These are phyloP conservation scores for Marasmius oreades DNA, from an alignment of 1,284 basidiomycete species.

Conservation along the genomic window DNA sequence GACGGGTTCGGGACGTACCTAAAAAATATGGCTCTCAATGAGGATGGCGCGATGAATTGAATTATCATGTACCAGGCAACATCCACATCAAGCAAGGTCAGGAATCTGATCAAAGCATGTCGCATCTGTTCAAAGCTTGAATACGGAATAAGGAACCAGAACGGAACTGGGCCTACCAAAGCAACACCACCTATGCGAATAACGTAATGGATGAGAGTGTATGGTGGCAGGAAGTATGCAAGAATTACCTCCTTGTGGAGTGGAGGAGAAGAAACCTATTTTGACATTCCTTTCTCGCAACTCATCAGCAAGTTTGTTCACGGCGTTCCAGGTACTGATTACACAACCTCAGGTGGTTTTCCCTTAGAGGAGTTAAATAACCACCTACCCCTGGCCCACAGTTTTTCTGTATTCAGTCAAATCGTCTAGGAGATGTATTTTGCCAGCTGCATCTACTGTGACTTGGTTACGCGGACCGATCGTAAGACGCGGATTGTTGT, in stretches of 20 bases:
- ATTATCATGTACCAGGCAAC: conserved; percentile 61
- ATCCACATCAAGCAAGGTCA: conserved; percentile 75
- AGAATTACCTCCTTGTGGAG: conserved; percentile 75
- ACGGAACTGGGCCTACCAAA: conserved; percentile 49
- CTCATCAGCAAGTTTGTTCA: conserved; percentile 77
- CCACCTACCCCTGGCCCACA: conserved; percentile 48
- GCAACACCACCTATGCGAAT: conserved; percentile 73
- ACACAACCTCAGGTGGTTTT: background rate
- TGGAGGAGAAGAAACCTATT: conserved; percentile 87
- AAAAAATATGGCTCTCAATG: conserved; percentile 6
- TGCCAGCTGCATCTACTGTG: conserved; percentile 73
- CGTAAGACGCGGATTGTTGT: conserved; percentile 74
- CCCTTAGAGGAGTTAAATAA: background rate
- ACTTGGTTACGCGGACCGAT: conserved; percentile 81
- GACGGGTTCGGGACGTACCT: conserved; percentile 88
- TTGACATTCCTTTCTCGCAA: conserved; percentile 79
- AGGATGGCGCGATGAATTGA: background rate
- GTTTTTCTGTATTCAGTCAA: conserved; percentile 67
- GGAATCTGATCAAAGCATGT: conserved; percentile 82
- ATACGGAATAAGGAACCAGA: conserved; percentile 6
- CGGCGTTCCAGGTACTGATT: conserved; percentile 69
- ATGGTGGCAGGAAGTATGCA: conserved; percentile 17
- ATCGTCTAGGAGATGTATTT: conserved; percentile 77
- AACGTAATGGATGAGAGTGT: conserved; percentile 13
- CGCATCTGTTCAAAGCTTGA: conserved; percentile 63